A percentile compares a stretch with the other conserved stretches of the same genome.
phyloP scores from a whole-genome alignment of 495 filamentous ascomycete species.

The Astrothelium subdiscretum region DNA sequence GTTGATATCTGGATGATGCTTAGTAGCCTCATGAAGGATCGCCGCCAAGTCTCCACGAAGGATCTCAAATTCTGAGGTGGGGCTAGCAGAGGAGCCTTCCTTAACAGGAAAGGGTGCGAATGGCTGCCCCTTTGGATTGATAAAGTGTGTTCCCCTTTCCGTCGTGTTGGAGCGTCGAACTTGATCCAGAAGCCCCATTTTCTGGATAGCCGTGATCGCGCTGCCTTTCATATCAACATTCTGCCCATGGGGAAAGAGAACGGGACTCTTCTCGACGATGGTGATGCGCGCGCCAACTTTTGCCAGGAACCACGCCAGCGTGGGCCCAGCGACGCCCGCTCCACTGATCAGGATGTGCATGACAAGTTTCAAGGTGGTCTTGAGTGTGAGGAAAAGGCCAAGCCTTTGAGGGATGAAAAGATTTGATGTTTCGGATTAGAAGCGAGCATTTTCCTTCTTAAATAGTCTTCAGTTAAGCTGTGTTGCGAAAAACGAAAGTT shows the following conservation, averaged over 20 bases:
- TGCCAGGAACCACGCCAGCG: constrained; percentile 13
- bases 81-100: background rate
- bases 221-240: constrained; percentile 16
- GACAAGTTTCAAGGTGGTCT: background rate
- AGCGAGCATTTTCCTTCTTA: background rate
- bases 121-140: constrained; percentile 10
- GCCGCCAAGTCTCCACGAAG: constrained; percentile 17
- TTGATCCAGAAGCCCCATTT: constrained; percentile 11
- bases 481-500: background rate
- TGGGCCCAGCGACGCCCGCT: constrained; percentile 11
- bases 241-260: constrained; percentile 10
- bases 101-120: constrained; percentile 9
- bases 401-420: background rate
- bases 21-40: constrained; percentile 13
- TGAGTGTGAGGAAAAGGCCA: background rate
- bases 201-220: constrained; percentile 9
- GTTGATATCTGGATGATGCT: constrained; percentile 4
- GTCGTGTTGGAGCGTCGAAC: constrained; percentile 14
- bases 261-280: constrained; percentile 11
- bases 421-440: background rate
- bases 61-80: constrained; percentile 20
- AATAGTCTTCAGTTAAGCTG: background rate
- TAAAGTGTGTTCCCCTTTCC: constrained; percentile 14
- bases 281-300: constrained; percentile 10
- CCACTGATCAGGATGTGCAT: constrained; percentile 15